Percentiles rank a stretch among this genome's conserved stretches.
Conservation (phyloP, 306 rosid genomes). For the Styphnolobium japonicum region DNA sequence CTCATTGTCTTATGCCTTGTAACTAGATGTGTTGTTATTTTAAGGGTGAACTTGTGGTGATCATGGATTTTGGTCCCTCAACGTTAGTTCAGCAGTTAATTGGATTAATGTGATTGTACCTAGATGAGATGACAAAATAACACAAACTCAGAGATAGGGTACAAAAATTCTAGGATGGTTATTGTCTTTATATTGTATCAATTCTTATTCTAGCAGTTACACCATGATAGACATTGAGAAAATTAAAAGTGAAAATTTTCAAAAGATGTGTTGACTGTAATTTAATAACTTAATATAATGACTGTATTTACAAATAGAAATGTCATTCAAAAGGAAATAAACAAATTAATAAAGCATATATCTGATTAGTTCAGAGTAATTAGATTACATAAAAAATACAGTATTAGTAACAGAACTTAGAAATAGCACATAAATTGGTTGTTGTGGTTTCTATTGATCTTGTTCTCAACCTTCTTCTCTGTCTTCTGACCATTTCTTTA, state of each 20-base stretch:
- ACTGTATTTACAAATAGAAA: slow-evolving; percentile 50
- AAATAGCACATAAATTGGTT: slow-evolving; percentile 14
- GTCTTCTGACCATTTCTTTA: background rate
- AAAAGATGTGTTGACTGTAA: slow-evolving; percentile 7
- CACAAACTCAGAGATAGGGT: background rate
- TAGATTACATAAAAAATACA: slow-evolving; percentile 35
- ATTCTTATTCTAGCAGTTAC: background rate
- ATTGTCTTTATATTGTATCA: background rate
- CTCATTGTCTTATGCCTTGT: background rate
- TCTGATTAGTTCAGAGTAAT: slow-evolving; percentile 29
- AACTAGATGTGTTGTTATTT: background rate
- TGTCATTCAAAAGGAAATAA: slow-evolving; percentile 25
- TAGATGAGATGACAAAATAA: background rate
- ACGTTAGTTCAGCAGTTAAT: background rate
- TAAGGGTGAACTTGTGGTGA: background rate
- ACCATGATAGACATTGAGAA: background rate
- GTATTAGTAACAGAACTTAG: slow-evolving; percentile 32
- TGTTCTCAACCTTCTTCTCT: background rate
- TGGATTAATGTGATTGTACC: background rate
- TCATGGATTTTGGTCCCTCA: background rate
- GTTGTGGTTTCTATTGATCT: slow-evolving; percentile 2
- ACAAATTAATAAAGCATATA: slow-evolving; percentile 33
- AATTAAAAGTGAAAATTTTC: background rate
- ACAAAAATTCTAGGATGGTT: background rate
- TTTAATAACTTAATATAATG: slow-evolving; percentile 22